phyloP scores from a whole-genome alignment of 2,329 filamentous ascomycete genomes.

The Bipolaris sorokiniana region DNA sequence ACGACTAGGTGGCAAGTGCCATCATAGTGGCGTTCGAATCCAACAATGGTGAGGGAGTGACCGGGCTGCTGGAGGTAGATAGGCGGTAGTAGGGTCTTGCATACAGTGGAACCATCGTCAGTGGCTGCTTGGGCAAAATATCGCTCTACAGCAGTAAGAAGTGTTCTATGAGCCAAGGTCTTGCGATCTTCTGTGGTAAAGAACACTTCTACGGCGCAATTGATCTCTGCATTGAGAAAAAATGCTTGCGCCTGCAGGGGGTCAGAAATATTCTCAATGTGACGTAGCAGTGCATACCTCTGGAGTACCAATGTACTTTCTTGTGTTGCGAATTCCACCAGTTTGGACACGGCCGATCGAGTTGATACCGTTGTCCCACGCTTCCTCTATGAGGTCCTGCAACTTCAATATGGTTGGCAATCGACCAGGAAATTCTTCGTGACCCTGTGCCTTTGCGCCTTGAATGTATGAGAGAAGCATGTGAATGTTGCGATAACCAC shows the following conservation, averaged over 20 bases:
- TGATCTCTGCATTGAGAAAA: constrained; percentile 71
- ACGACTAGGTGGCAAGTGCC: constrained; percentile 75
- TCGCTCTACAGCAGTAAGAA: constrained; percentile 71
- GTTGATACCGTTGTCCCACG: constrained; percentile 88
- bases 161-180: constrained; percentile 56
- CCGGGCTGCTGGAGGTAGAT: constrained; percentile 92
- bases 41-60: constrained; percentile 89
- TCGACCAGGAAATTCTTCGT: constrained; percentile 63
- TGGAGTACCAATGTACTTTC: constrained; percentile 94
- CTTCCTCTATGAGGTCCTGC: constrained; percentile 84
- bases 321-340: constrained; percentile 82
- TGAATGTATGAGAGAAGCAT: constrained; percentile 84
- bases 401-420: constrained; percentile 81
- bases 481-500: constrained; percentile 94
- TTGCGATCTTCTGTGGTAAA: constrained; percentile 55
- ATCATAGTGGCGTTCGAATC: constrained; percentile 72
- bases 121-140: constrained; percentile 71
- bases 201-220: constrained; percentile 59
- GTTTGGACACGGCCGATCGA: constrained; percentile 76
- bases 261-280: constrained; percentile 16
- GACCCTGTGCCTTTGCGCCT: constrained; percentile 61
- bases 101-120: constrained; percentile 64
- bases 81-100: constrained; percentile 74
- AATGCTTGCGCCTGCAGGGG: constrained; percentile 76
- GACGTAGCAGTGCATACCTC: constrained; percentile 63